A percentile compares a stretch with the other conserved stretches of the same genome.
These are phyloP conservation scores for Escallonia rubra DNA, from an alignment of 129 eudicot species.

Conservation along the genomic window DNA sequence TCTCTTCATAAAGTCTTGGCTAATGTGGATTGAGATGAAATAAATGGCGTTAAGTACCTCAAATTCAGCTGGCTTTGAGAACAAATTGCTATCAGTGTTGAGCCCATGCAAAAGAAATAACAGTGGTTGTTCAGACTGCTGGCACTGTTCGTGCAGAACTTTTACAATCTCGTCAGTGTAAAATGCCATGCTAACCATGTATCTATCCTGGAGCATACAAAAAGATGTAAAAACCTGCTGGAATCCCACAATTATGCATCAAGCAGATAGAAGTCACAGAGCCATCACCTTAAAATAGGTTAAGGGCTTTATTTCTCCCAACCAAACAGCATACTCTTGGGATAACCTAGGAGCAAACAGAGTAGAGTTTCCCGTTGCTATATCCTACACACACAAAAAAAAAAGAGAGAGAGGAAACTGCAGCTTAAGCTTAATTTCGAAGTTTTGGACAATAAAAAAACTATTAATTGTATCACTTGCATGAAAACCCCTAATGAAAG, in stretches of 20 bases:
- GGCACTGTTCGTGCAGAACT: constrained; percentile 46
- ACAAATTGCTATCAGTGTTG: constrained; percentile 90
- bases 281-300: constrained; percentile 69
- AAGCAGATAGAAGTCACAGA: background rate
- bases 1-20: background rate
- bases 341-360: constrained; percentile 93
- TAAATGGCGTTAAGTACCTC: constrained; percentile 43
- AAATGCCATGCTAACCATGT: constrained; percentile 53
- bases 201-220: constrained; percentile 58
- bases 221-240: constrained; percentile 2
- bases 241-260: background rate
- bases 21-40: background rate
- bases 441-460: too few relatives aligned
- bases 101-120: constrained; percentile 88
- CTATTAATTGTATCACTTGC: too few relatives aligned
- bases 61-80: constrained; percentile 82
- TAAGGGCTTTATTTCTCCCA: constrained; percentile 80
- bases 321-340: constrained; percentile 92
- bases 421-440: background rate
- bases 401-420: background rate
- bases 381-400: constrained; percentile 45
- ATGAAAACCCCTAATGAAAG: too few relatives aligned
- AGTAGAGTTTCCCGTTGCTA: constrained; percentile 66
- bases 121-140: constrained; percentile 55
- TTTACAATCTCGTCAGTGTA: constrained; percentile 68